Percentiles rank a stretch among this genome's conserved stretches.
phyloP scores from a whole-genome alignment of 2,329 filamentous ascomycete species.

The Penicillium brevicompactum region DNA sequence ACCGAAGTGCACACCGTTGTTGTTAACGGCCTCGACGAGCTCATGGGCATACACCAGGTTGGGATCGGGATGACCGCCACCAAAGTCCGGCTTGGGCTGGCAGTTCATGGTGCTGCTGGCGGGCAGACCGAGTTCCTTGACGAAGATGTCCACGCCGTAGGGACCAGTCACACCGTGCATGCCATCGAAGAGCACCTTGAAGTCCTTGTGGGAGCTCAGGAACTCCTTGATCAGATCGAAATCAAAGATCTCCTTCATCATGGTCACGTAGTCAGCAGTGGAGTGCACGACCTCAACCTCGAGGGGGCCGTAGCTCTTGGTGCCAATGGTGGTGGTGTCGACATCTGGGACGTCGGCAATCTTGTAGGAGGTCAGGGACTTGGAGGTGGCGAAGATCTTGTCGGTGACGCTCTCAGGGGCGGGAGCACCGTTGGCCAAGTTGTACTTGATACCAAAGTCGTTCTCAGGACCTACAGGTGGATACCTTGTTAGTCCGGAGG shows the following conservation, averaged over 20 bases:
- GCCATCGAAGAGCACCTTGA: constrained; percentile 96
- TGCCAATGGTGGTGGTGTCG: constrained; percentile 80
- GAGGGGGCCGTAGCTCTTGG: constrained; percentile 77
- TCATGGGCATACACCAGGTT: constrained; percentile 97
- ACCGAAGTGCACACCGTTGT: constrained; percentile 89
- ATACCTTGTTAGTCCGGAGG: background rate
- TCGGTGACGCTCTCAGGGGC: constrained; percentile 96
- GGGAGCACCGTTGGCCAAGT: constrained; percentile 92
- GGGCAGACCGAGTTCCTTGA: constrained; percentile 84
- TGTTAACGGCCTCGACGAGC: constrained; percentile 90
- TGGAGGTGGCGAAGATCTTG: constrained; percentile 93
- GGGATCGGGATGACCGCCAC: constrained; percentile 94
- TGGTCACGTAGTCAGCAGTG: constrained; percentile 84
- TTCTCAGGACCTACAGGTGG: constrained; percentile 71
- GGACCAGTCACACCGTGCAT: constrained; percentile 93
- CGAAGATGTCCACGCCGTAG: constrained; percentile 93
- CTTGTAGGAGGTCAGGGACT: constrained; percentile 89
- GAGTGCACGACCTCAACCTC: constrained; percentile 97
- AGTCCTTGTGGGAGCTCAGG: constrained; percentile 81
- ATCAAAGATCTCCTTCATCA: constrained; percentile 99
- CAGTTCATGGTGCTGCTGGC: constrained; percentile 85
- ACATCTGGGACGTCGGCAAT: constrained; percentile 83
- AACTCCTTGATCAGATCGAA: constrained; percentile 95
- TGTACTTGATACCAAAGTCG: constrained; percentile 99
- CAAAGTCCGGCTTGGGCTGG: constrained; percentile 88